Evolutionary conservation across 306 rosid species (phyloP).

Genomic region (Quercus variabilis): DNA sequence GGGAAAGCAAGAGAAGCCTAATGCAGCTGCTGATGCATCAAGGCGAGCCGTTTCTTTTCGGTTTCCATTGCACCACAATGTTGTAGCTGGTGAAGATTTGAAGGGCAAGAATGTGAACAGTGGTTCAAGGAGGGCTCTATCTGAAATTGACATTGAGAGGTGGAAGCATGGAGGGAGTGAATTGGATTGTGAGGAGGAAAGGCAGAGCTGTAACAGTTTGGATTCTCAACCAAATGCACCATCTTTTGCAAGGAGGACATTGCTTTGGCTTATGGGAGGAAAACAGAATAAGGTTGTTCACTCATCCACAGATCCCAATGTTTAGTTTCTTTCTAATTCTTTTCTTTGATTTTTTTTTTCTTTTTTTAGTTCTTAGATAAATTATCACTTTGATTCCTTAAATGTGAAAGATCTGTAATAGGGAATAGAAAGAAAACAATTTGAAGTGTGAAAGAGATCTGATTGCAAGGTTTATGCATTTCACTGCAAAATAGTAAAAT

Average conservation of each 20-base stretch:
- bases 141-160: conserved; percentile 48
- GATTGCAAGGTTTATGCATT: conserved; percentile 30
- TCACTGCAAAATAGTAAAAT: conserved; percentile 17
- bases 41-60: conserved; percentile 76
- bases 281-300: conserved; percentile 88
- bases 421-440: conserved; percentile 9
- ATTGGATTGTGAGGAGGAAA: conserved; percentile 53
- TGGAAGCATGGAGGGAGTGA: conserved; percentile 73
- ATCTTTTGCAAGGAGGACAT: conserved; percentile 83
- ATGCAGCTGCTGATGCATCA: conserved; percentile 29
- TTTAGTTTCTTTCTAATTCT: conserved; percentile 17
- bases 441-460: conserved; percentile 20
- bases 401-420: conserved; percentile 22
- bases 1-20: conserved; percentile 48
- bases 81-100: conserved; percentile 26
- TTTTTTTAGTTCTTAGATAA: background rate
- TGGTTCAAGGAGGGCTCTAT: conserved; percentile 49
- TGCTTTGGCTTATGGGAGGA: conserved; percentile 92
- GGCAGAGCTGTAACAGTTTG: conserved; percentile 61
- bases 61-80: conserved; percentile 41
- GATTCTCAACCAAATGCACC: conserved; percentile 78
- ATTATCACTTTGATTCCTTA: conserved; percentile 18
- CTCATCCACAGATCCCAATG: conserved; percentile 53
- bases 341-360: background rate
- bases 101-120: conserved; percentile 37